phyloP scores from a whole-genome alignment of 148 eudicot genomes.

The Agrostemma githago region DNA sequence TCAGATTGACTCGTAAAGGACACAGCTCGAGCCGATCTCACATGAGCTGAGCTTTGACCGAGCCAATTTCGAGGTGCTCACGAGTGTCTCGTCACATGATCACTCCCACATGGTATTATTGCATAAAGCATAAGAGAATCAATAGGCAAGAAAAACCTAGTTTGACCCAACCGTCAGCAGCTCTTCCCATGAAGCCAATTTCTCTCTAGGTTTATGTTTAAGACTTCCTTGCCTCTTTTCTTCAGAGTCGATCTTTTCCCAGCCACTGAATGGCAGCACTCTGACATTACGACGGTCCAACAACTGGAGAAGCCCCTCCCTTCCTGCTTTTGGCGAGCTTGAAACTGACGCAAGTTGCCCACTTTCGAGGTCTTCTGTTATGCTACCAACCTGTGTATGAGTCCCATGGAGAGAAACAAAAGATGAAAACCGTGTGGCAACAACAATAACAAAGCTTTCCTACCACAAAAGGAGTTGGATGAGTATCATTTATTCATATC shows the following conservation, averaged over 20 bases:
- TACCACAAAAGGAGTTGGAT: background rate
- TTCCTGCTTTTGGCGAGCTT: conserved; percentile 59
- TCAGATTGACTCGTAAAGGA: too few relatives aligned
- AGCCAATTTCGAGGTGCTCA: too few relatives aligned
- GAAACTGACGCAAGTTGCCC: conserved; percentile 42
- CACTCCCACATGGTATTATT: too few relatives aligned
- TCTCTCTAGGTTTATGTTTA: conserved; percentile 72
- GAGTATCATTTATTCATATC: too few relatives aligned
- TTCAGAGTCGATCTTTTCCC: conserved; percentile 79
- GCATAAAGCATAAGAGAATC: too few relatives aligned
- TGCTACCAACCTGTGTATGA: conserved; percentile 50
- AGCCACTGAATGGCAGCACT: conserved; percentile 55
- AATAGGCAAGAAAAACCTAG: background rate
- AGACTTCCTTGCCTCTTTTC: conserved; percentile 66
- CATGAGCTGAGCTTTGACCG: too few relatives aligned
- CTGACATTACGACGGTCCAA: conserved; percentile 50
- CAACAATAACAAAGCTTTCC: background rate
- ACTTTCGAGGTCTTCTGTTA: conserved; percentile 57
- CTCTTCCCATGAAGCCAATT: conserved; percentile 62
- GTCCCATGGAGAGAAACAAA: background rate
- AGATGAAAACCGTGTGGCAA: background rate
- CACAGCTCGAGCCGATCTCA: too few relatives aligned
- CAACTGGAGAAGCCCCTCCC: conserved; percentile 66
- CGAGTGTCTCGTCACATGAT: too few relatives aligned
- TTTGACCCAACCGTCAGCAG: conserved; percentile 52